Percentiles rank a stretch among this genome's conserved stretches.
Conservation (phyloP, 768 basidiomycete species). For the Lanmaoa rubissima region DNA sequence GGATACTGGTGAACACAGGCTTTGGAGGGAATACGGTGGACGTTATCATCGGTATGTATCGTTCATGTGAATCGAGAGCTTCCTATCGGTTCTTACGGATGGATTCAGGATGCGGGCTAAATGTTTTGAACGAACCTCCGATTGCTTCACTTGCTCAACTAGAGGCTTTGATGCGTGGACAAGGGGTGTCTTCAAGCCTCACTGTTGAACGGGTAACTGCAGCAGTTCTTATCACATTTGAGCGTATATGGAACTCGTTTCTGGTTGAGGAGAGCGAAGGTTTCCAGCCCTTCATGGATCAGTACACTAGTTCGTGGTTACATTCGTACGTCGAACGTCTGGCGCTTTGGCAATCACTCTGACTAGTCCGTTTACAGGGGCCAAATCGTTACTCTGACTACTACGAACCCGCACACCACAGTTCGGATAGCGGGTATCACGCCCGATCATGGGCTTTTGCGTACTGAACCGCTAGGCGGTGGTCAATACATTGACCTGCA, state of each 20-base stretch:
- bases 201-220: slow-evolving; percentile 77
- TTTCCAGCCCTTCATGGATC: slow-evolving; percentile 78
- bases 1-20: slow-evolving; percentile 86
- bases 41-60: slow-evolving; percentile 72
- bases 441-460: slow-evolving; percentile 79
- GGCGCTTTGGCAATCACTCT: neutral
- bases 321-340: slow-evolving; percentile 69
- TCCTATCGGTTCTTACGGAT: neutral
- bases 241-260: slow-evolving; percentile 75
- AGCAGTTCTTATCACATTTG: slow-evolving; percentile 72
- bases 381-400: slow-evolving; percentile 80
- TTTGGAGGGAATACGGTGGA: slow-evolving; percentile 72
- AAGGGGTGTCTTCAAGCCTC: slow-evolving; percentile 30
- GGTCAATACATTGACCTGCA: slow-evolving; percentile 79
- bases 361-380: slow-evolving; percentile 49
- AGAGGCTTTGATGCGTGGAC: slow-evolving; percentile 31
- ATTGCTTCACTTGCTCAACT: slow-evolving; percentile 81
- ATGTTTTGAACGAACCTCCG: slow-evolving; percentile 79
- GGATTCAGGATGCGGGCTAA: slow-evolving; percentile 78
- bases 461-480: slow-evolving; percentile 56
- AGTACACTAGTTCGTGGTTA: slow-evolving; percentile 82
- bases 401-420: slow-evolving; percentile 60
- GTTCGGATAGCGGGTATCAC: slow-evolving; percentile 88
- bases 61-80: neutral
- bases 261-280: slow-evolving; percentile 48